Percentiles rank a stretch among this genome's conserved stretches.
These are phyloP conservation scores for Podaxis sp. DNA, from an alignment of 768 basidiomycete genomes.

Conservation along the genomic window DNA sequence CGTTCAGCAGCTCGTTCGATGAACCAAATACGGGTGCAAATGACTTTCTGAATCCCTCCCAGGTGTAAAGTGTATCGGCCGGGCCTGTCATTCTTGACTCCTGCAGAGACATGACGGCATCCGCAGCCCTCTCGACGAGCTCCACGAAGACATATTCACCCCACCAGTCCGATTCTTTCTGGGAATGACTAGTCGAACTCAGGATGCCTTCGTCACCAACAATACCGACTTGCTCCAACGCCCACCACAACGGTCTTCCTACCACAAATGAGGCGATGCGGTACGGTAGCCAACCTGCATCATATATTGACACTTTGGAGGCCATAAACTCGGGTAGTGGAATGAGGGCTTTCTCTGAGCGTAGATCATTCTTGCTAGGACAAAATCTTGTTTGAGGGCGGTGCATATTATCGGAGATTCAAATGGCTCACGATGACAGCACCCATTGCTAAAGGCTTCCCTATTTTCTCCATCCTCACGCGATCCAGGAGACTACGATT, in stretches of 20 bases:
- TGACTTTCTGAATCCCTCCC: conserved; percentile 56
- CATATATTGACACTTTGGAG: conserved; percentile 61
- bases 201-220: conserved; percentile 60
- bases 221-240: conserved; percentile 74
- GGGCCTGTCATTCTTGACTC: conserved; percentile 42
- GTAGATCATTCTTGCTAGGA: conserved; percentile 73
- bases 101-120: conserved; percentile 49
- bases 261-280: conserved; percentile 71
- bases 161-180: conserved; percentile 52
- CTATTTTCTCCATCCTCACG: conserved; percentile 65
- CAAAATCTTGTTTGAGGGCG: conserved; percentile 19
- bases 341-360: conserved; percentile 42
- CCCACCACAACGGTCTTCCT: conserved; percentile 85
- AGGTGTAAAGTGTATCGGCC: conserved; percentile 61
- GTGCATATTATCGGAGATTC: not conserved
- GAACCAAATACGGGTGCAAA: conserved; percentile 47
- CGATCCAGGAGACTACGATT: conserved; percentile 53
- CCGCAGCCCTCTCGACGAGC: conserved; percentile 67
- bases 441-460: conserved; percentile 72
- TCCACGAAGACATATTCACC: conserved; percentile 72
- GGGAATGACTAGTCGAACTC: conserved; percentile 23
- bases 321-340: conserved; percentile 54
- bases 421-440: conserved; percentile 69
- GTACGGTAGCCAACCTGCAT: conserved; percentile 66
- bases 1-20: conserved; percentile 41